phyloP scores from a whole-genome alignment of 345 rosid genomes.

The Theobroma cacao region DNA sequence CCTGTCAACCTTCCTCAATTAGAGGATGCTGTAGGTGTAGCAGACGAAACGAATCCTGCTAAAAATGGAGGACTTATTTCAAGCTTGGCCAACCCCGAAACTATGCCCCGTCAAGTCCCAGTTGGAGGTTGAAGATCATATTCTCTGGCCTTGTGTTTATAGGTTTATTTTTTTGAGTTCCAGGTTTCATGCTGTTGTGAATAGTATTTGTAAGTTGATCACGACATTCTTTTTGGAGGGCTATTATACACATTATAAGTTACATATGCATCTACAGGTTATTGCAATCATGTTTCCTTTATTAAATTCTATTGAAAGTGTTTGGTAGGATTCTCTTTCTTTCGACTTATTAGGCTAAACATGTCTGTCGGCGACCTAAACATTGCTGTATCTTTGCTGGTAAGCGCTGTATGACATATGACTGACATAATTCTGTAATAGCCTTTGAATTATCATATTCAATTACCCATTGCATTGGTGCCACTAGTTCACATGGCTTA shows the following conservation, averaged over 20 bases:
- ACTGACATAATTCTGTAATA: background rate
- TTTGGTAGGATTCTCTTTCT: conserved; percentile 5
- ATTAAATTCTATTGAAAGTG: conserved; percentile 7
- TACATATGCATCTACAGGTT: conserved; percentile 27
- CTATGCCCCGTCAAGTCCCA: conserved; percentile 48
- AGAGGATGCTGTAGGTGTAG: conserved; percentile 23
- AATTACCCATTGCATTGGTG: background rate
- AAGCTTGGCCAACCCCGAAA: conserved; percentile 41
- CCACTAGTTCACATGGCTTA: background rate
- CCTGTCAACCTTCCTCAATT: conserved; percentile 19
- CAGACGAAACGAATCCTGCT: conserved; percentile 26
- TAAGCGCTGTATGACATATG: background rate
- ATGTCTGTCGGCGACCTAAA: background rate
- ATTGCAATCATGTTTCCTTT: conserved; percentile 24
- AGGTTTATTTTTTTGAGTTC: conserved; percentile 3
- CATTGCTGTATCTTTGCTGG: background rate
- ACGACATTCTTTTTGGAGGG: conserved; percentile 23
- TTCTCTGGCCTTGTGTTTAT: conserved; percentile 18
- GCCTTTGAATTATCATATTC: background rate
- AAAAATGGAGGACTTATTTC: conserved; percentile 26
- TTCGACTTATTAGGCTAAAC: background rate
- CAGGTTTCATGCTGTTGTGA: conserved; percentile 36
- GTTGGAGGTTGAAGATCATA: conserved; percentile 56
- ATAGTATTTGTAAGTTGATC: conserved; percentile 30
- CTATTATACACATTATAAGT: conserved; percentile 12